Conservation (phyloP, 2,329 filamentous ascomycete species). For the Talaromyces rugulosus region DNA sequence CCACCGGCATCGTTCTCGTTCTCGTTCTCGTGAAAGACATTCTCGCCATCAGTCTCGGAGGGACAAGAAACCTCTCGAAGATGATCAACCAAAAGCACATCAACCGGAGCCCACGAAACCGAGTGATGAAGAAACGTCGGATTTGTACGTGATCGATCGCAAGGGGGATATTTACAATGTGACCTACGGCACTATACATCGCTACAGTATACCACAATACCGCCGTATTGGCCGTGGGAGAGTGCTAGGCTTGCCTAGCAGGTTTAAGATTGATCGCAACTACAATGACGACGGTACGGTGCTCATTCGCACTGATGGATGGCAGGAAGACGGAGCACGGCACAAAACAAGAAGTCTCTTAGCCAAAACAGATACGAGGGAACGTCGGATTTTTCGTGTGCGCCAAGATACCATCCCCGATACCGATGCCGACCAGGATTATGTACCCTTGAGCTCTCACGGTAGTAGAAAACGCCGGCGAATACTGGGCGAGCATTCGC, state of each 20-base stretch:
- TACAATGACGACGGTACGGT: slow-evolving; percentile 40
- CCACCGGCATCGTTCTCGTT: slow-evolving; percentile 22
- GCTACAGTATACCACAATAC: slow-evolving; percentile 68
- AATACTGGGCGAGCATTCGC: slow-evolving; percentile 17
- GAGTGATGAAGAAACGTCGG: slow-evolving; percentile 15
- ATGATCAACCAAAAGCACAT: background rate
- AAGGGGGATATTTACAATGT: slow-evolving; percentile 73
- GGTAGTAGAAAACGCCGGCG: slow-evolving; percentile 39
- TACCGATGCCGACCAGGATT: slow-evolving; percentile 26
- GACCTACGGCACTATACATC: slow-evolving; percentile 69
- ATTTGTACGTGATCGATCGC: slow-evolving; percentile 61
- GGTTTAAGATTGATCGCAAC: slow-evolving; percentile 64
- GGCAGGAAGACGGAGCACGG: slow-evolving; percentile 41
- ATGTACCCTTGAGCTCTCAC: slow-evolving; percentile 25
- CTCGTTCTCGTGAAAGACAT: slow-evolving; percentile 19
- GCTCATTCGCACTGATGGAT: slow-evolving; percentile 28
- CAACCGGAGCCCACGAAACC: slow-evolving; percentile 13
- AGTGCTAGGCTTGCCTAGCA: slow-evolving; percentile 62
- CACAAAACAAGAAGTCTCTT: slow-evolving; percentile 42
- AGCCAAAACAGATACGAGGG: slow-evolving; percentile 22
- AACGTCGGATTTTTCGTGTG: slow-evolving; percentile 23
- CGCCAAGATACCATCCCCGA: slow-evolving; percentile 18
- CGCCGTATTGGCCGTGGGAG: slow-evolving; percentile 63
- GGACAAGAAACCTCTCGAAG: slow-evolving; percentile 9
- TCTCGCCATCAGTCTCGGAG: slow-evolving; percentile 13